Base-by-base conservation (phyloP, 129 eudicot genomes). In the Cynara cardunculus region DNA sequence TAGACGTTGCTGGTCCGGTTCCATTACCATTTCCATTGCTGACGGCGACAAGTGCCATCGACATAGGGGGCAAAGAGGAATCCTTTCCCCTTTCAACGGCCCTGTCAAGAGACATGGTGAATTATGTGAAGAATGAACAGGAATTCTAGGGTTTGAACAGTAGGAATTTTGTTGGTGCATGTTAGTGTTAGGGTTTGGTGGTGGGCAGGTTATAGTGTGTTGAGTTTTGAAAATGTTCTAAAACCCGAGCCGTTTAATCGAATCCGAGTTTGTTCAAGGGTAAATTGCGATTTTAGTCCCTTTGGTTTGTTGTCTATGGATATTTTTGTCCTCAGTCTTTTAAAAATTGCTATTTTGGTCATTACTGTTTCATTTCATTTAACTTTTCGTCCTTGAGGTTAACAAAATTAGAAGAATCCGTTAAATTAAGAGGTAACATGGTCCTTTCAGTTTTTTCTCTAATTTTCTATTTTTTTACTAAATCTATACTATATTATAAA, bases 71-170 rank as follows among this genome's bases (percentile, higher is more conserved):
- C 16, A 80, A 25, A 28, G 86, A 18, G n/a, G 86, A 64, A 25
- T 84, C 89, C 7, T 74, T 85, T 44, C 86, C 79, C 27, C 78
- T 79, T 26, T 89, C 90, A 35, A 82, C 53, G 13, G 86, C 84
- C 72, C 76, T 71, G 27, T 84, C 81, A 30, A 62, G 56, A 25
- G 86, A 73, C 90, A 89, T 87, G 77, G 78, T 74, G 74, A 35
- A 14, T n/a, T 35, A 1, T 27, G 64, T 26, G 78, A 19, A 74
- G 66, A 18, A 41, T 25, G 62, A 66, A 31, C 11, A 67, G 73
- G 30, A 22, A 24, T 67, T 22, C 34, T 75, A 69, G 81, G 81
- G 81, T 75, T 82, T 69, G 62, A 74, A 22, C 24, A 14, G 35
- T 68, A 8, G 80, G 75, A 31, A 69, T 18, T 66, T 49, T 70